Percentiles rank a stretch among this genome's conserved stretches.
These are phyloP conservation scores for Aspergillus jensenii DNA, from an alignment of 2,329 filamentous ascomycete species.

Conservation along the genomic window DNA sequence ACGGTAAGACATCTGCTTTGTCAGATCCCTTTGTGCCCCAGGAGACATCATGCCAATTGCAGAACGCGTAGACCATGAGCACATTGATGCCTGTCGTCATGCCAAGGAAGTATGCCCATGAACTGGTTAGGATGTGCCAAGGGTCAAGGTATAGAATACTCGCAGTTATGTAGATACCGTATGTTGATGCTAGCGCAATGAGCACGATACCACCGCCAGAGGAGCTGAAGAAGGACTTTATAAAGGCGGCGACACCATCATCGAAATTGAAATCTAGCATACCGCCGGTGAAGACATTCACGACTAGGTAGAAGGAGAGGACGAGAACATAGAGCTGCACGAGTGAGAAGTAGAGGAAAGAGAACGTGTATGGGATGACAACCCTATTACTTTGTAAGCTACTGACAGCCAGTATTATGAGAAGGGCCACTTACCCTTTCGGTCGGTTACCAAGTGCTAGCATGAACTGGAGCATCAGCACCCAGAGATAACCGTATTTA, in stretches of 20 bases:
- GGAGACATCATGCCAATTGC: constrained; percentile 99
- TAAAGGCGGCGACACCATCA: constrained; percentile 63
- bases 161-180: constrained; percentile 93
- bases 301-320: constrained; percentile 82
- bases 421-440: constrained; percentile 60
- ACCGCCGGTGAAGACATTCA: constrained; percentile 69
- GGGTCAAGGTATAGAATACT: constrained; percentile 98
- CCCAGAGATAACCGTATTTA: constrained; percentile 87
- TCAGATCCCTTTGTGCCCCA: constrained; percentile 98
- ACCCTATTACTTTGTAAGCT: background rate
- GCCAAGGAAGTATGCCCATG: constrained; percentile 85
- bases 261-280: constrained; percentile 63
- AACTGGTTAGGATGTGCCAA: constrained; percentile 99
- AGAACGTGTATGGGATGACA: constrained; percentile 75
- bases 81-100: constrained; percentile 99
- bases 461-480: constrained; percentile 92
- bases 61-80: constrained; percentile 98
- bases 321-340: constrained; percentile 90
- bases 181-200: constrained; percentile 87
- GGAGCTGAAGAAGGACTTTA: constrained; percentile 78
- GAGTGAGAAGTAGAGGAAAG: constrained; percentile 81
- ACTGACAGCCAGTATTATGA: background rate
- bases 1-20: constrained; percentile 82
- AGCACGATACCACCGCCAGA: constrained; percentile 80
- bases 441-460: constrained; percentile 93